A percentile compares a stretch with the other conserved stretches of the same genome.
Evolutionary conservation across 306 rosid genomes (phyloP).

Genomic region (Prunus kanzakura): DNA sequence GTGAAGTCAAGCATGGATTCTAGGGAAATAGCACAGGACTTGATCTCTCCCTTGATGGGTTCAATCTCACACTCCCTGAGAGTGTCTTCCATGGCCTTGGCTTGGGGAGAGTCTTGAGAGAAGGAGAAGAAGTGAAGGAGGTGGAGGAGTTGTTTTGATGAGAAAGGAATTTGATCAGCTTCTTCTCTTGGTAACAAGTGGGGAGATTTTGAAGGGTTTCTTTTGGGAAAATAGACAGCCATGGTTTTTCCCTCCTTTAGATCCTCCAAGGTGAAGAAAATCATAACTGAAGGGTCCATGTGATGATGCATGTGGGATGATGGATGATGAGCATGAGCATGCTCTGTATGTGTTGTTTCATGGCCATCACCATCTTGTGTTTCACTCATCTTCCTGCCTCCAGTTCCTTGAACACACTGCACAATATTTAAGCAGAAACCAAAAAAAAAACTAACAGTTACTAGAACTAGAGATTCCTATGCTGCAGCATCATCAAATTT

Average conservation of each 20-base stretch:
- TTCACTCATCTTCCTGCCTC: slow-evolving; percentile 22
- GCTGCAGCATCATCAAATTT: not conserved
- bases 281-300: slow-evolving; percentile 46
- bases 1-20: slow-evolving; percentile 71
- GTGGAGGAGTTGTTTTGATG: slow-evolving; percentile 40
- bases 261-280: slow-evolving; percentile 67
- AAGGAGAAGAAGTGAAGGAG: slow-evolving; percentile 49
- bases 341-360: slow-evolving; percentile 8
- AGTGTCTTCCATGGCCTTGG: slow-evolving; percentile 66
- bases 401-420: slow-evolving; percentile 35
- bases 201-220: slow-evolving; percentile 57
- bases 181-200: slow-evolving; percentile 42
- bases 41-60: slow-evolving; percentile 67
- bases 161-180: slow-evolving; percentile 62
- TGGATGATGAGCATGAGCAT: slow-evolving; percentile 16
- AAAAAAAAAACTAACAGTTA: not conserved
- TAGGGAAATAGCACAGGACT: slow-evolving; percentile 66
- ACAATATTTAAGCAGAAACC: not conserved
- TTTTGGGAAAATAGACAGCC: slow-evolving; percentile 62
- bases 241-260: slow-evolving; percentile 47
- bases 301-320: slow-evolving; percentile 30
- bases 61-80: slow-evolving; percentile 52
- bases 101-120: slow-evolving; percentile 55
- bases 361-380: not conserved
- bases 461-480: no score